Evolutionary conservation across 192 early-diverging fungal genomes (phyloP), one percentile per base, ranked within the genome.

Genomic region (Chytriomyces hyalinus): DNA sequence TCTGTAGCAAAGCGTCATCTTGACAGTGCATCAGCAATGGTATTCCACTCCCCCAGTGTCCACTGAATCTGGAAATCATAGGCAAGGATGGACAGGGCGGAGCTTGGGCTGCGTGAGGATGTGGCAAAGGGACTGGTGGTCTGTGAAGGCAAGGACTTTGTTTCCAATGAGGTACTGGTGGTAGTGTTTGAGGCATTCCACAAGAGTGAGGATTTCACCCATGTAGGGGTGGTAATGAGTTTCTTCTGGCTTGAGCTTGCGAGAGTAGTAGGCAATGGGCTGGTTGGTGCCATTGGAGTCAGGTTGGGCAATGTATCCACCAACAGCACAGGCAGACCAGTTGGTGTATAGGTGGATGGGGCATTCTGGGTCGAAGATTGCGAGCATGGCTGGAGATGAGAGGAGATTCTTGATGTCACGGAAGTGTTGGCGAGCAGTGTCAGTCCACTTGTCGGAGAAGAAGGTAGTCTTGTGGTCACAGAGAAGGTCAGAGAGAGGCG

Each of bases 401-500:
- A 73, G 49, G 17, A 53, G 59, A 1, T 0, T n/a, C 45, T 73
- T 73, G 9, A 61, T 53, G 50, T 36, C 9, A 10, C 61, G 15
- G 5, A 73, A 73, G n/a, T 1, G 1, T 73, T 61, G 70, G 17
- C 50, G 70, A 44, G 45, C 6, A 1, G 9, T 36, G 10, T 0
- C 0, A 44, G 0, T 63, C 70, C 53, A 73, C 59, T 17, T 64
- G 10, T 53, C 20, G 1, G 15, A 20, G 70, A 36, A 53, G 49
- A 4, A 13, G 9, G 3, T 22, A 51, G 47, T 51, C 70, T 73
- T 51, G 63, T 65, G 20, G 20, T 43, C 63, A 26, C 4, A 4
- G 53, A 73, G 70, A 17, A 73, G 57, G 70, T 76, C 74, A 15
- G 74, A 70, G 17, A 75, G 69, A 2, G 66, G 68, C 1, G 74